Conservation (phyloP, 352 stramenopile species). For the Pythium scleroteichum region DNA sequence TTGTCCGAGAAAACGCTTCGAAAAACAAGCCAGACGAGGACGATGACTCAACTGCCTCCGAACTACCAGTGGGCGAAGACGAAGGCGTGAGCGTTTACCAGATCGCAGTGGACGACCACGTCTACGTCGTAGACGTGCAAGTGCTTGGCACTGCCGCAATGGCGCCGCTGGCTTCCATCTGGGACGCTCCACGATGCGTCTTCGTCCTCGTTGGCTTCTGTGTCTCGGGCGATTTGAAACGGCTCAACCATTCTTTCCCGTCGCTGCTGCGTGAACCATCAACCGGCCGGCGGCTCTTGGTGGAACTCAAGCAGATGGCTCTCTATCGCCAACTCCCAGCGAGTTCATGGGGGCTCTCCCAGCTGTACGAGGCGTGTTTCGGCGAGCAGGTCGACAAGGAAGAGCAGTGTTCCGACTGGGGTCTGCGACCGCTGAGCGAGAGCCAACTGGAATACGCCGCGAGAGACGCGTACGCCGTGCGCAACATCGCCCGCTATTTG, state of each 20-base stretch:
- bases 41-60: conserved; percentile 7
- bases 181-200: conserved; percentile 26
- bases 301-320: conserved; percentile 60
- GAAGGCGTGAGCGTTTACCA: conserved; percentile 58
- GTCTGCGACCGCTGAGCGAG: conserved; percentile 36
- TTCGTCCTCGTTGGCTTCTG: conserved; percentile 60
- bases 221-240: conserved; percentile 49
- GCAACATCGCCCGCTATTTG: conserved; percentile 43
- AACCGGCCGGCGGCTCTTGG: conserved; percentile 22
- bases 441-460: conserved; percentile 57
- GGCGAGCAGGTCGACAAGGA: conserved; percentile 53
- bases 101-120: conserved; percentile 37
- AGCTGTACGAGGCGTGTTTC: conserved; percentile 42
- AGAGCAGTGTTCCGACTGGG: conserved; percentile 69
- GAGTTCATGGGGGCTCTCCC: conserved; percentile 54
- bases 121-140: conserved; percentile 67
- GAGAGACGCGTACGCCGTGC: conserved; percentile 52
- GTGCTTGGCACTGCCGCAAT: conserved; percentile 38
- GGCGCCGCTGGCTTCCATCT: conserved; percentile 42
- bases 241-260: conserved; percentile 56
- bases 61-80: conserved; percentile 8
- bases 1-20: conserved; percentile 24
- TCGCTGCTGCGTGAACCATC: conserved; percentile 16
- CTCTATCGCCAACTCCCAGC: conserved; percentile 48
- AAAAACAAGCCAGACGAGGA: not conserved